A percentile compares a stretch with the other conserved stretches of the same genome.
These are phyloP conservation scores for Vicia villosa DNA, from an alignment of 306 rosid genomes.

Conservation along the genomic window DNA sequence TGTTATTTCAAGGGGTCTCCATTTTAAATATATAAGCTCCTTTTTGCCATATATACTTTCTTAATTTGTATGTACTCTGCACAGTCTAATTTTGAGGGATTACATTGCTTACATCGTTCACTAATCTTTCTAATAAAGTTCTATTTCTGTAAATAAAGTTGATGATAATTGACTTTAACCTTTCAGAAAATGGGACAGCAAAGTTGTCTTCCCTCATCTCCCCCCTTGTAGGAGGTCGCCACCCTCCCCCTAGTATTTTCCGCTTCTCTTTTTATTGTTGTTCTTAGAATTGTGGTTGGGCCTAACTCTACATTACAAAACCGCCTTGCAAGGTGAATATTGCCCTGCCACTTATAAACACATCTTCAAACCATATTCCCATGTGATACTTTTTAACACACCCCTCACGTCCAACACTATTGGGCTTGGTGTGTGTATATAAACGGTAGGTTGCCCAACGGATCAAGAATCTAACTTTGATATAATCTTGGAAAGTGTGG, in stretches of 20 bases:
- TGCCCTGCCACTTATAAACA: too few relatives aligned
- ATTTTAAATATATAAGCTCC: neutral
- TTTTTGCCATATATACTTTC: neutral
- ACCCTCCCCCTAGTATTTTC: neutral
- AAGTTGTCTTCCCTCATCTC: neutral
- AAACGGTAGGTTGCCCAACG: too few relatives aligned
- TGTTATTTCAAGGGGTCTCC: neutral
- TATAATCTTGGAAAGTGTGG: too few relatives aligned
- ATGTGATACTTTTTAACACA: too few relatives aligned
- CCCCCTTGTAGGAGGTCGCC: neutral
- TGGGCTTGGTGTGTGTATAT: too few relatives aligned
- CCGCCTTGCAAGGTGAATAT: too few relatives aligned
- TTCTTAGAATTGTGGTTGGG: too few relatives aligned
- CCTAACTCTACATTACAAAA: too few relatives aligned
- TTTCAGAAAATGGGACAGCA: slow-evolving; percentile 18
- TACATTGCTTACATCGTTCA: neutral
- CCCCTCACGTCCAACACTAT: too few relatives aligned
- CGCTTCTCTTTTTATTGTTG: neutral
- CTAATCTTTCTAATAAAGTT: slow-evolving; percentile 12
- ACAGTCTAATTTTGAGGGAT: neutral
- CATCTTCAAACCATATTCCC: too few relatives aligned
- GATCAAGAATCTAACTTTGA: too few relatives aligned
- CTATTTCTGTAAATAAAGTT: neutral
- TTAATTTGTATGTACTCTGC: slow-evolving; percentile 3
- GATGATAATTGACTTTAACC: neutral